phyloP scores from a whole-genome alignment of 805 yeast genomes.

The Debaryomyces maramus region DNA sequence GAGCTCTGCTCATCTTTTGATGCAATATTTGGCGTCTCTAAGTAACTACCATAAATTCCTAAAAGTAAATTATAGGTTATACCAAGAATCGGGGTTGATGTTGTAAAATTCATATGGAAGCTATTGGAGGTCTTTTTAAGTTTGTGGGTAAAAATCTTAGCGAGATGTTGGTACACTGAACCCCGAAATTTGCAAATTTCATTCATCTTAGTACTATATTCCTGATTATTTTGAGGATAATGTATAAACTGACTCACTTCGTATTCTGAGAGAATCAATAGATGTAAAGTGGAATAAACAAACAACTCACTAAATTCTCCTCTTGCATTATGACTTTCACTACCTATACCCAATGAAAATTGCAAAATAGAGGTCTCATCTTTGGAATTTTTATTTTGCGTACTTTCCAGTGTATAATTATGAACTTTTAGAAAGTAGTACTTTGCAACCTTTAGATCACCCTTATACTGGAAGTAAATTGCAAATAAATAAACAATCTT shows the following conservation, averaged over 20 bases:
- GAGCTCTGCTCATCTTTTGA: neutral
- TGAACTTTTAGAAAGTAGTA: conserved; percentile 39
- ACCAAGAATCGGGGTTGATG: conserved; percentile 12
- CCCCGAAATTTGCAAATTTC: conserved; percentile 12
- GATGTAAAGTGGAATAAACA: conserved; percentile 29
- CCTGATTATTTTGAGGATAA: neutral
- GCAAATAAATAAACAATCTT: conserved; percentile 42
- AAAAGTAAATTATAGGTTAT: conserved; percentile 17
- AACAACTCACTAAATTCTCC: conserved; percentile 27
- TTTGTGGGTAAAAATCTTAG: conserved; percentile 12
- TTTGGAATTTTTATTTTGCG: conserved; percentile 1
- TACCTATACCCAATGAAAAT: conserved; percentile 24
- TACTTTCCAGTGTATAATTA: conserved; percentile 12
- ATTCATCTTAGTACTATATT: conserved; percentile 3
- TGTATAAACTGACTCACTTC: conserved; percentile 13
- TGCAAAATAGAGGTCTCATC: conserved; percentile 13
- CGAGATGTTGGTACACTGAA: conserved; percentile 15
- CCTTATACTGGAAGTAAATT: conserved; percentile 35
- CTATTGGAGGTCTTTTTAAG: conserved; percentile 14
- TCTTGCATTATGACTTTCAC: conserved; percentile 17
- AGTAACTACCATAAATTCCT: conserved; percentile 32
- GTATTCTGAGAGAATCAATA: conserved; percentile 25
- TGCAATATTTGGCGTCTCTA: neutral
- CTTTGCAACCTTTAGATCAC: conserved; percentile 37
- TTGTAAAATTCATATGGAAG: conserved; percentile 17